Base-by-base conservation (phyloP, 306 rosid genomes). In the Sicyos baderoa region DNA sequence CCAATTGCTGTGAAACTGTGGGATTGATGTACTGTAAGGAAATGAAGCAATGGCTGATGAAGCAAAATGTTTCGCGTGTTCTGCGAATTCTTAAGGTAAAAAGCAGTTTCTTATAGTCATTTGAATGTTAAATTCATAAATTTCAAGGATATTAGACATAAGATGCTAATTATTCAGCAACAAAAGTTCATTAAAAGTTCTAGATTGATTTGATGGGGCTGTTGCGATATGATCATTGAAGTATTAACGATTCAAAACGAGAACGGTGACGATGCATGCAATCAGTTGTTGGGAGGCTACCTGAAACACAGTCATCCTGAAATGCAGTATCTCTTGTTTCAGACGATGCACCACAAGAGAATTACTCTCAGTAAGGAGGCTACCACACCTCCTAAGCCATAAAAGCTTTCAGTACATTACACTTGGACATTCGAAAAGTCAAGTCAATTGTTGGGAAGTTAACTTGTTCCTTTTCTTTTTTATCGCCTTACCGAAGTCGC, bases 11-110 rank as follows among this genome's bases (percentile, higher is more conserved):
- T 29, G 44, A 37, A 37, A 37, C 92, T 74, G 90, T 91, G 72
- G 95, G 97, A 29, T 81, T 91, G 70, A 91, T 91, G 97, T 91
- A 91, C 77, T 89, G 95, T 83, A 91, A 87, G 70, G 96, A 89
- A 66, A 84, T 84, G 84, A 91, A 77, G 81, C 95, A 87, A 68
- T 75, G 96, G 74, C 82, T 91, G 62, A 89, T 91, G 89, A 91
- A 87, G 85, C 96, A 89, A 78, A 87, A 80, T 23, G 97, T 91
- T 76, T 71, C 91, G 2, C 89, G 97, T 25, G 84, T 86, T 14
- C 91, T 89, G 55, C 86, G 96, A 32, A 84, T 89, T 55, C 87
- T 91, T 19, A 89, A 89, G 91, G 97, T 91, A 79, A 75, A 12
- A 49, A 15, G 21, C 71, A 6, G 4, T 7, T 66, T 48, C 54